A percentile compares a stretch with the other conserved stretches of the same genome.
These are phyloP conservation scores for Cymodocea nodosa DNA, from an alignment of 116 monocot genomes.

Conservation along the genomic window DNA sequence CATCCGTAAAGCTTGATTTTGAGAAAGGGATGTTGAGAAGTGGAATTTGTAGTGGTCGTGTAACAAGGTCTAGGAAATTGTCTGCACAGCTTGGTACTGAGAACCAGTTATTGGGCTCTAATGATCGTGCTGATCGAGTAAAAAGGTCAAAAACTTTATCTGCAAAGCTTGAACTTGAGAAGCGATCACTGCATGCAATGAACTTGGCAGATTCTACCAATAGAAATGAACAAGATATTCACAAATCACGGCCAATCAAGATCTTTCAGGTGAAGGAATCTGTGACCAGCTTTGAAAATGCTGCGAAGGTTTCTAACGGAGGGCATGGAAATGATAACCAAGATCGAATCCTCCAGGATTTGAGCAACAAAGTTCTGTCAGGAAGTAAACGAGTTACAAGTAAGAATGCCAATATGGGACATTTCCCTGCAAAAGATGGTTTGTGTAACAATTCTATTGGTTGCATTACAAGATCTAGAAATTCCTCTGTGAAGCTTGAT, in stretches of 20 bases:
- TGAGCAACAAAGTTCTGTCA: neutral
- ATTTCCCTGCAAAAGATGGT: neutral
- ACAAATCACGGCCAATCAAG: too few relatives aligned
- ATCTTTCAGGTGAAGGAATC: too few relatives aligned
- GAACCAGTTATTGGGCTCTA: slow-evolving; percentile 1
- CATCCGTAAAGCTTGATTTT: neutral
- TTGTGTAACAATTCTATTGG: neutral
- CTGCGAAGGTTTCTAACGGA: too few relatives aligned
- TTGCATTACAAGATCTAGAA: slow-evolving; percentile 5
- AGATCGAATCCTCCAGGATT: neutral
- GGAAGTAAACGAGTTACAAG: neutral
- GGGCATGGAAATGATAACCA: too few relatives aligned
- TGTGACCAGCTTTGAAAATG: too few relatives aligned
- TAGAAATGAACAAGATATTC: too few relatives aligned
- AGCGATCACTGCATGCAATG: neutral
- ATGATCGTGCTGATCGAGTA: slow-evolving; percentile 1
- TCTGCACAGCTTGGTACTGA: slow-evolving; percentile 11
- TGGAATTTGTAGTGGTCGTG: slow-evolving; percentile 12
- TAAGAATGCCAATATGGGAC: neutral
- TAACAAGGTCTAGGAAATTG: slow-evolving; percentile 18
- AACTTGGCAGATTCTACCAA: too few relatives aligned
- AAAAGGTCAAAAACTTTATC: slow-evolving; percentile 1
- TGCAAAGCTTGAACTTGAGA: slow-evolving; percentile 1
- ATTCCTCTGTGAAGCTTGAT: slow-evolving; percentile 3
- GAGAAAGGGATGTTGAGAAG: neutral